Conservation (phyloP, 2,329 filamentous ascomycete species). For the Talaromyces piceae region DNA sequence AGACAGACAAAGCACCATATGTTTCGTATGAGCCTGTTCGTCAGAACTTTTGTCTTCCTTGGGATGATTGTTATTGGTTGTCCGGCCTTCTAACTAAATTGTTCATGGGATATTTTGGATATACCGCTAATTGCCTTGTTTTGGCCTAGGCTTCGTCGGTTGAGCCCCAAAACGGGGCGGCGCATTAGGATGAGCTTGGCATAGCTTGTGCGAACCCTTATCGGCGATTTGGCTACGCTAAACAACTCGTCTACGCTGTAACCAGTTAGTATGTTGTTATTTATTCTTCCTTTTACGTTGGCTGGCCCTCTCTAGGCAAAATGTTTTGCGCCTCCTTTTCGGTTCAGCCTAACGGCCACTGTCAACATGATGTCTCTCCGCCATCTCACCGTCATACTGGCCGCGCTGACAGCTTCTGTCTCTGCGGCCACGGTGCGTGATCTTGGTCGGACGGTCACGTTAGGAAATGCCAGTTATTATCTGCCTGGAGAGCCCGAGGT, state of each 20-base stretch:
- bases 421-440: background rate
- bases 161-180: background rate
- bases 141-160: background rate
- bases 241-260: too few species aligned
- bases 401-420: background rate
- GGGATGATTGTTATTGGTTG: too few species aligned
- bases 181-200: background rate
- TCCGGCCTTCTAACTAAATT: too few species aligned
- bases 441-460: background rate
- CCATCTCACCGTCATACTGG: background rate
- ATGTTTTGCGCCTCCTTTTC: background rate
- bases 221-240: background rate
- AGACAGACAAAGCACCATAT: too few species aligned
- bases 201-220: background rate
- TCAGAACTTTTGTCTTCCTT: too few species aligned
- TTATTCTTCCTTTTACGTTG: too few species aligned
- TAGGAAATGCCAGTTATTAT: constrained; percentile 2
- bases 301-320: background rate
- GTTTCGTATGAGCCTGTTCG: too few species aligned
- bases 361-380: background rate
- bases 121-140: background rate
- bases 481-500: constrained; percentile 1
- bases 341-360: background rate
- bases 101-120: too few species aligned
- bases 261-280: too few species aligned